Percentiles rank a stretch among this genome's conserved stretches.
phyloP scores from a whole-genome alignment of 768 basidiomycete species.

The Leccinum ochraceum region DNA sequence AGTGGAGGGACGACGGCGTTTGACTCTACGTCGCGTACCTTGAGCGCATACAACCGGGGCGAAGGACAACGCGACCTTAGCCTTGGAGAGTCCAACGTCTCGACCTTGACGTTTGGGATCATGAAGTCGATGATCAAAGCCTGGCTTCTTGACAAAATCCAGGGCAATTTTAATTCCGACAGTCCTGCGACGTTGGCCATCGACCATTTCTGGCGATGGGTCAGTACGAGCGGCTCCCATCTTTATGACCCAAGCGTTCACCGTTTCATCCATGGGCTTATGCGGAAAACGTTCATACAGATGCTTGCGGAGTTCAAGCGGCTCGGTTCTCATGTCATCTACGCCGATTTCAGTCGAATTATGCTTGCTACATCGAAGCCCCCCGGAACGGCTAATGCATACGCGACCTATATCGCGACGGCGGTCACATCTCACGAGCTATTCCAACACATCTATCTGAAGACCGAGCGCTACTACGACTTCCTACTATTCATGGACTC shows the following conservation, averaged over 20 bases:
- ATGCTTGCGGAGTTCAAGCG: slow-evolving; percentile 95
- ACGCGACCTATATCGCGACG: slow-evolving; percentile 91
- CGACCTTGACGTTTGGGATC: slow-evolving; percentile 81
- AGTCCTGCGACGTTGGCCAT: slow-evolving; percentile 71
- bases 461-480: slow-evolving; percentile 89
- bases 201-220: slow-evolving; percentile 98
- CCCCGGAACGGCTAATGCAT: slow-evolving; percentile 91
- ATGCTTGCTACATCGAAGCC: slow-evolving; percentile 94
- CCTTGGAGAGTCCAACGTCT: slow-evolving; percentile 87
- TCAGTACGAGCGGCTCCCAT: slow-evolving; percentile 78
- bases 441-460: slow-evolving; percentile 89
- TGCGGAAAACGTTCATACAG: slow-evolving; percentile 98
- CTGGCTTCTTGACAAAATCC: slow-evolving; percentile 89
- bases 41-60: slow-evolving; percentile 82
- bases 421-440: slow-evolving; percentile 94
- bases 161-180: slow-evolving; percentile 60
- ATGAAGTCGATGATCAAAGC: slow-evolving; percentile 85
- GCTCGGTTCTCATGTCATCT: slow-evolving; percentile 89
- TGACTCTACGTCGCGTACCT: slow-evolving; percentile 86
- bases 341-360: slow-evolving; percentile 90
- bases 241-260: slow-evolving; percentile 94
- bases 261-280: slow-evolving; percentile 90
- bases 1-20: slow-evolving; percentile 93
- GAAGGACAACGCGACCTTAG: slow-evolving; percentile 65
- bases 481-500: slow-evolving; percentile 95